These are phyloP conservation scores for Ogataea ramenticola DNA, from an alignment of 805 yeast species.

Conservation along the genomic window DNA sequence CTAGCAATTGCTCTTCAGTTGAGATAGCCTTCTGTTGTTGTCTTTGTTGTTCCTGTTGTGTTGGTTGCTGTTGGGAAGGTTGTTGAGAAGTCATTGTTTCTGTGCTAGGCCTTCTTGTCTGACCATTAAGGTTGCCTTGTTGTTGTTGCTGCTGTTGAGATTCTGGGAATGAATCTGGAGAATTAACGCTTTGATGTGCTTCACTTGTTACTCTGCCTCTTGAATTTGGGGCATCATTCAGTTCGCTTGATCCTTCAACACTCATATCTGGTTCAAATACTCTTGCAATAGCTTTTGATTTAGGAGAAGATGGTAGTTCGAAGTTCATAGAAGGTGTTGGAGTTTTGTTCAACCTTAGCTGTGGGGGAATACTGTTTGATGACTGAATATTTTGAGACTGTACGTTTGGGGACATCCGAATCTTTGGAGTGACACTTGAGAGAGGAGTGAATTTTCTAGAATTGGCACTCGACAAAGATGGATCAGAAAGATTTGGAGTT, in stretches of 20 bases:
- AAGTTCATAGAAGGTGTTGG: constrained; percentile 10
- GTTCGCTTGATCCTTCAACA: constrained; percentile 18
- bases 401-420: not conserved
- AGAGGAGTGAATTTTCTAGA: not conserved
- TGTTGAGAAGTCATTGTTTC: constrained; percentile 14
- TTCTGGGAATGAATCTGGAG: constrained; percentile 18
- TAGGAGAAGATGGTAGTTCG: constrained; percentile 20
- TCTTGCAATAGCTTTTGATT: constrained; percentile 11
- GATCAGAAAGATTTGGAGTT: not conserved
- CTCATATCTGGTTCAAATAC: constrained; percentile 18
- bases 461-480: not conserved
- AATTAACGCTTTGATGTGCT: constrained; percentile 8
- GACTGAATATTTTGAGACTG: not conserved
- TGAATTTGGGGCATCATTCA: constrained; percentile 13
- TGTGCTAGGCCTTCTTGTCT: constrained; percentile 17
- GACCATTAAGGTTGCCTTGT: not conserved
- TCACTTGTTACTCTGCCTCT: constrained; percentile 4
- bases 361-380: not conserved
- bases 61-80: constrained; percentile 6
- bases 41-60: constrained; percentile 6
- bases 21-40: constrained; percentile 22
- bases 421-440: not conserved
- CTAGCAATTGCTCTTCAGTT: constrained; percentile 58
- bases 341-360: constrained; percentile 9
- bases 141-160: constrained; percentile 3